Percentiles rank a stretch among this genome's conserved stretches.
phyloP scores from a whole-genome alignment of 2,329 filamentous ascomycete genomes.

The Calonectria montana region DNA sequence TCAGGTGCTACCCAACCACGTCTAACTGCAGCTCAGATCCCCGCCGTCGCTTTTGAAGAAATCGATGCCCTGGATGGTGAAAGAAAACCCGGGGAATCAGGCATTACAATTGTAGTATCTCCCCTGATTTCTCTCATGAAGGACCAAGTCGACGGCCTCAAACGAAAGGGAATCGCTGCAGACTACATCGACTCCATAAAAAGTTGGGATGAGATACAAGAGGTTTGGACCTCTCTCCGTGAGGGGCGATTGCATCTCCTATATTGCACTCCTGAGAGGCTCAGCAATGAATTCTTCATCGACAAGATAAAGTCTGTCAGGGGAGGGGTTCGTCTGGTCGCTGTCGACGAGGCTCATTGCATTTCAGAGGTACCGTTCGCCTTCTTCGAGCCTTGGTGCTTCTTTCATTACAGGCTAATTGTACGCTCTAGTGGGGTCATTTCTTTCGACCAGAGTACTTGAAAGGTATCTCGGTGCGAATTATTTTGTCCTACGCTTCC shows the following conservation, averaged over 20 bases:
- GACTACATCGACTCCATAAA: conserved; percentile 69
- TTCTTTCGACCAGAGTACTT: conserved; percentile 63
- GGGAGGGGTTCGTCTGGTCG: conserved; percentile 67
- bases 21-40: conserved; percentile 49
- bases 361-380: conserved; percentile 54
- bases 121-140: conserved; percentile 70
- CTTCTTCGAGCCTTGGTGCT: rapidly evolving
- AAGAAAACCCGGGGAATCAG: conserved; percentile 49
- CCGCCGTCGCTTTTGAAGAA: conserved; percentile 58
- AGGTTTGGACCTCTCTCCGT: conserved; percentile 50
- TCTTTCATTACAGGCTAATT: conserved; percentile 3
- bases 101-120: conserved; percentile 67
- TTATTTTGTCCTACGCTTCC: not conserved
- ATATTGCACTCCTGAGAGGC: conserved; percentile 69
- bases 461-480: conserved; percentile 50
- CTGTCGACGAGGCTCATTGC: conserved; percentile 69
- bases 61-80: conserved; percentile 49
- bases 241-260: conserved; percentile 63
- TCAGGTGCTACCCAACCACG: too few relatives aligned
- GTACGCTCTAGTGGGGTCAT: conserved; percentile 55
- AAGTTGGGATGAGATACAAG: conserved; percentile 56
- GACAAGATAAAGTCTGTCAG: conserved; percentile 64
- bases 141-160: conserved; percentile 68
- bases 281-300: conserved; percentile 71
- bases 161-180: conserved; percentile 60